Evolutionary conservation across 257 asterid species (phyloP).

Genomic region (Solanum dulcamara): DNA sequence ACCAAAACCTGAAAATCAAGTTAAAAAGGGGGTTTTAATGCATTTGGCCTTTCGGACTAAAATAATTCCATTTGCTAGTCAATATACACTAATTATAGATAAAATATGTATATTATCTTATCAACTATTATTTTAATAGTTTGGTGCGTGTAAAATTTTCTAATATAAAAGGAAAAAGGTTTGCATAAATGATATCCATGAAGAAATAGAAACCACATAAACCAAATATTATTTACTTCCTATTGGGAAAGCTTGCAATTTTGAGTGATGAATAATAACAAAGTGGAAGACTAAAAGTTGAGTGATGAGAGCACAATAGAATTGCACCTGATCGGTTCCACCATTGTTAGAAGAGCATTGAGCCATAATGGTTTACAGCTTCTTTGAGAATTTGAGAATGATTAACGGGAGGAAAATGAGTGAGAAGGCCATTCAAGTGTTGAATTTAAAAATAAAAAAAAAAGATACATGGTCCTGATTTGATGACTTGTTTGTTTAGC

Average conservation of each 20-base stretch:
- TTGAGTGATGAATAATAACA: not conserved
- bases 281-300: not conserved
- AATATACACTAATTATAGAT: not conserved
- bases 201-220: not conserved
- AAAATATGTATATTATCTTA: not conserved
- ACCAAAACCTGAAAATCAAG: not conserved
- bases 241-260: not conserved
- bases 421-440: not conserved
- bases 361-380: slow-evolving; percentile 20
- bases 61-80: not conserved
- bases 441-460: too few relatives aligned
- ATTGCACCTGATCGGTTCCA: slow-evolving; percentile 32
- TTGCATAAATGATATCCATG: not conserved
- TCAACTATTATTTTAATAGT: too few relatives aligned
- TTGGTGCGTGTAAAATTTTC: not conserved
- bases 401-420: not conserved
- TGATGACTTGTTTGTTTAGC: too few relatives aligned
- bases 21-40: not conserved
- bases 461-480: too few relatives aligned
- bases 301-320: not conserved
- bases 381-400: not conserved
- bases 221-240: not conserved
- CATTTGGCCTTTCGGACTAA: not conserved
- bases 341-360: slow-evolving; percentile 17
- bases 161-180: not conserved